phyloP scores from a whole-genome alignment of 129 eudicot genomes.

The Tagetes erecta region DNA sequence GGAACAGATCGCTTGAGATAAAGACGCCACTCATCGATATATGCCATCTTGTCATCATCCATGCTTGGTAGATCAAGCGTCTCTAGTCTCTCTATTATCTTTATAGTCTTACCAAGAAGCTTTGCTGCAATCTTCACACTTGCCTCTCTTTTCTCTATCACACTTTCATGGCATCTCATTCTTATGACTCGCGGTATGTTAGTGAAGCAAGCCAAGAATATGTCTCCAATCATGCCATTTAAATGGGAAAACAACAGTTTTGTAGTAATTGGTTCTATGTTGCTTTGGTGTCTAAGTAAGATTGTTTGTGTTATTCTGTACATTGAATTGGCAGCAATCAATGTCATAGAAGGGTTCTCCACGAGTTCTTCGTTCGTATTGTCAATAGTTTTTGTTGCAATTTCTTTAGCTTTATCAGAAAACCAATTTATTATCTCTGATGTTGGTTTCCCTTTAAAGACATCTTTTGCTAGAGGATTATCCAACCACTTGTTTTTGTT shows the following conservation, averaged over 20 bases:
- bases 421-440: conserved; percentile 24
- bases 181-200: conserved; percentile 29
- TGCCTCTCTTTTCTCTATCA: conserved; percentile 25
- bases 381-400: background rate
- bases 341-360: conserved; percentile 1
- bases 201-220: conserved; percentile 24
- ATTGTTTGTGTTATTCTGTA: conserved; percentile 15
- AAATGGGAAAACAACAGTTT: background rate
- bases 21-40: conserved; percentile 24
- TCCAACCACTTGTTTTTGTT: conserved; percentile 28
- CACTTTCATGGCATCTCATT: conserved; percentile 22
- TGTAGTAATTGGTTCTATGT: background rate
- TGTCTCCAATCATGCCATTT: conserved; percentile 27
- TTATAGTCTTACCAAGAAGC: conserved; percentile 33
- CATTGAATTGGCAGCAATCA: conserved; percentile 17
- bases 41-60: conserved; percentile 22
- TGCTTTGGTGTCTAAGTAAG: background rate
- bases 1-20: background rate
- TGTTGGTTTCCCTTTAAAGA: conserved; percentile 13
- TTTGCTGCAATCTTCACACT: conserved; percentile 30
- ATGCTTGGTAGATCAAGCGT: conserved; percentile 3
- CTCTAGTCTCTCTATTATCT: conserved; percentile 18
- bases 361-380: background rate
- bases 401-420: conserved; percentile 11
- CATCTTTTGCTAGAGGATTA: conserved; percentile 7